These are phyloP conservation scores for Conoideocrella luteorostrata DNA, from an alignment of 2,329 filamentous ascomycete species.

Conservation along the genomic window DNA sequence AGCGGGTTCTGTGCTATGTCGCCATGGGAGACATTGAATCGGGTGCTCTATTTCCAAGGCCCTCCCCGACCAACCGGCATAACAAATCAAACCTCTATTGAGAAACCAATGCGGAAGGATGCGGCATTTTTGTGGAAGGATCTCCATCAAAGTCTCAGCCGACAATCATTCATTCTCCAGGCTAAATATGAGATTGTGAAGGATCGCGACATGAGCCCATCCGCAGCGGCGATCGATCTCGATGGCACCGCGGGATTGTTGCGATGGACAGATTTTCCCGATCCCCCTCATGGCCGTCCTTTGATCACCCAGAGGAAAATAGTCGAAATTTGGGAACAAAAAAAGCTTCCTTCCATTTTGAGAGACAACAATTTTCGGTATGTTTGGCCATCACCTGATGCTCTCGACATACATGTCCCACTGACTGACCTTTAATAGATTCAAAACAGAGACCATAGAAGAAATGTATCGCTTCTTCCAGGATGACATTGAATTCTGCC, in stretches of 20 bases:
- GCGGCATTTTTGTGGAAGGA: slow-evolving; percentile 41
- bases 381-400: too few species aligned
- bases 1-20: slow-evolving; percentile 52
- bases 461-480: slow-evolving; percentile 48
- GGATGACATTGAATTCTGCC: slow-evolving; percentile 47
- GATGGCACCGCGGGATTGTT: slow-evolving; percentile 41
- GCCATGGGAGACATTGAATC: slow-evolving; percentile 41
- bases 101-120: slow-evolving; percentile 33
- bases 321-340: slow-evolving; percentile 49
- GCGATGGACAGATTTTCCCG: slow-evolving; percentile 55
- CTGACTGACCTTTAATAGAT: slow-evolving; percentile 30
- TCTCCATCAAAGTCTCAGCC: slow-evolving; percentile 46
- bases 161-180: slow-evolving; percentile 53
- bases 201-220: slow-evolving; percentile 39
- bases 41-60: slow-evolving; percentile 49
- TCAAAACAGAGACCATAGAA: slow-evolving; percentile 46
- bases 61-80: slow-evolving; percentile 40
- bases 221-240: slow-evolving; percentile 28
- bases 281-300: slow-evolving; percentile 43
- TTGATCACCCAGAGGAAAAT: slow-evolving; percentile 46
- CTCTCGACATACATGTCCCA: not conserved
- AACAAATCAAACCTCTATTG: slow-evolving; percentile 31
- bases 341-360: slow-evolving; percentile 40
- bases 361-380: slow-evolving; percentile 48
- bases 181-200: slow-evolving; percentile 46